Conservation (phyloP, 2,329 filamentous ascomycete genomes). For the Aspergillus aculeatinus region DNA sequence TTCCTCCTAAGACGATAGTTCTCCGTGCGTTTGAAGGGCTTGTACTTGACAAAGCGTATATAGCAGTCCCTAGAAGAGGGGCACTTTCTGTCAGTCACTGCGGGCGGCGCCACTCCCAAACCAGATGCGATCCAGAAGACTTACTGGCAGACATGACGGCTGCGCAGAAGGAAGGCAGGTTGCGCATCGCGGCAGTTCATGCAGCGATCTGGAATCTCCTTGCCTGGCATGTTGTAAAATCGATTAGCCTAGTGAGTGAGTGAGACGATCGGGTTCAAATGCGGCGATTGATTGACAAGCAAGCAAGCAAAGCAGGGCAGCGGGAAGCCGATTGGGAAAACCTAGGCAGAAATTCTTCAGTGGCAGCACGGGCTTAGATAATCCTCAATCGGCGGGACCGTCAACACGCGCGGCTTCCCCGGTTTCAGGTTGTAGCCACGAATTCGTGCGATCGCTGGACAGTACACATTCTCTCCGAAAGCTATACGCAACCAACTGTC, state of each 20-base stretch:
- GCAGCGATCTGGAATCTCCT: conserved; percentile 45
- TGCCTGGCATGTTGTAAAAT: conserved; percentile 31
- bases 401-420: conserved; percentile 26
- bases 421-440: conserved; percentile 22
- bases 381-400: conserved; percentile 20
- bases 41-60: conserved; percentile 71
- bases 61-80: conserved; percentile 65
- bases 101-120: background rate
- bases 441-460: conserved; percentile 9
- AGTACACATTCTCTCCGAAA: background rate
- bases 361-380: conserved; percentile 28
- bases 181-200: conserved; percentile 56
- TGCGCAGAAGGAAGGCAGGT: conserved; percentile 56
- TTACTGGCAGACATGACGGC: conserved; percentile 61
- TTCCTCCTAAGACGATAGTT: conserved; percentile 54
- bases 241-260: background rate
- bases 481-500: conserved; percentile 1
- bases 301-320: background rate
- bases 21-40: conserved; percentile 76
- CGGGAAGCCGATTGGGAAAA: conserved; percentile 4
- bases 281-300: background rate
- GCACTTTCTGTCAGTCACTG: background rate
- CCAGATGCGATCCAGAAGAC: conserved; percentile 15
- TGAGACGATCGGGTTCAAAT: too few relatives aligned
- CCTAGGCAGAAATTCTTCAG: conserved; percentile 18